phyloP scores from a whole-genome alignment of 192 early-diverging fungal genomes.

The Rhizophagus prolifer region DNA sequence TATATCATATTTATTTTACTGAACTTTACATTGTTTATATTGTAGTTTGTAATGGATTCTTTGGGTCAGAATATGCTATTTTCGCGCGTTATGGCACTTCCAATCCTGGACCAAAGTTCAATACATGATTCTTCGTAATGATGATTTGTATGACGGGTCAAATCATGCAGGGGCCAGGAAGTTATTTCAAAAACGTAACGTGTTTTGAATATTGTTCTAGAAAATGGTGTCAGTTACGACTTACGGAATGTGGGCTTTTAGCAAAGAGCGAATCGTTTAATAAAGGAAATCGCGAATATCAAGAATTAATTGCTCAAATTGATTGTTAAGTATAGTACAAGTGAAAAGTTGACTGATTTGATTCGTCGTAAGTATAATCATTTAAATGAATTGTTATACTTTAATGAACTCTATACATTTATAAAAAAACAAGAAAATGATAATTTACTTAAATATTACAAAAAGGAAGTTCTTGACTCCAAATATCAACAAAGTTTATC shows the following conservation, averaged over 20 bases:
- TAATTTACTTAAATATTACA: conserved; percentile 2
- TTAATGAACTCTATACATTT: neutral
- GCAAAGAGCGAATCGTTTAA: neutral
- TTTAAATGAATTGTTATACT: neutral
- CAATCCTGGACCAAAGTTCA: neutral
- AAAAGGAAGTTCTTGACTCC: neutral
- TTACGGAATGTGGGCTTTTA: neutral
- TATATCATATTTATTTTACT: no score
- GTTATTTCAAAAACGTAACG: neutral
- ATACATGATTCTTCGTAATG: neutral
- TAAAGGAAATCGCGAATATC: no score
- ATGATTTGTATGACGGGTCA: neutral
- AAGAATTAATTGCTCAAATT: no score
- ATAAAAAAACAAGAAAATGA: conserved; percentile 1
- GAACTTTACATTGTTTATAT: neutral
- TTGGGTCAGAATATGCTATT: neutral
- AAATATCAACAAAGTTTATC: no score
- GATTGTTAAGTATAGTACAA: no score
- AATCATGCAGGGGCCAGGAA: neutral
- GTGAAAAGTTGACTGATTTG: no score
- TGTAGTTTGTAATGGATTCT: neutral
- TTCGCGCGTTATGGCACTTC: neutral
- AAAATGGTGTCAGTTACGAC: conserved; percentile 3
- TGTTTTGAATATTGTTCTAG: neutral
- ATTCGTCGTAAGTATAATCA: neutral